Percentiles rank a stretch among this genome's conserved stretches.
Evolutionary conservation across 352 stramenopile genomes (phyloP).

Genomic region (Phytopythium chamaehyphon): DNA sequence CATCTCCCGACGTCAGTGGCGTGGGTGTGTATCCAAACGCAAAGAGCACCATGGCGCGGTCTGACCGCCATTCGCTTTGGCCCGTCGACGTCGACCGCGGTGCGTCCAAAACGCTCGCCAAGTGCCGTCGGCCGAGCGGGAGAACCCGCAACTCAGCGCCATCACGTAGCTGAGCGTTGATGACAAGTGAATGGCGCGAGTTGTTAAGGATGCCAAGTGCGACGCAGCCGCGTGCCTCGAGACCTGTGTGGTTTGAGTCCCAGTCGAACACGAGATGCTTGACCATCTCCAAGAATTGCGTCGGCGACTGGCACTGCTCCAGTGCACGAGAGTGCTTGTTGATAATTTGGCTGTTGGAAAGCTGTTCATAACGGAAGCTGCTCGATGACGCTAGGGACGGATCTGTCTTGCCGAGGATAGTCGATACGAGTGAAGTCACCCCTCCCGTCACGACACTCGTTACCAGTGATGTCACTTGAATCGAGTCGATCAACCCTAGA

Average conservation of each 20-base stretch:
- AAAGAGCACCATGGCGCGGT: slow-evolving; percentile 73
- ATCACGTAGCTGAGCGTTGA: slow-evolving; percentile 69
- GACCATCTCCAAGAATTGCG: slow-evolving; percentile 57
- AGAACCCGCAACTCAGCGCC: slow-evolving; percentile 69
- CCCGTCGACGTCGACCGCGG: slow-evolving; percentile 5
- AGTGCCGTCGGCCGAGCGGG: slow-evolving; percentile 43
- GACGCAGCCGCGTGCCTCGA: slow-evolving; percentile 74
- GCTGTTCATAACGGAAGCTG: slow-evolving; percentile 63
- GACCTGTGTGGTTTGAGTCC: slow-evolving; percentile 80
- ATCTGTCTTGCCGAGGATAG: slow-evolving; percentile 78
- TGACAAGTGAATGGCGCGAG: slow-evolving; percentile 64
- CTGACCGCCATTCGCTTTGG: slow-evolving; percentile 45
- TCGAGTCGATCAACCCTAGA: slow-evolving; percentile 77
- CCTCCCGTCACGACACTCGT: slow-evolving; percentile 76
- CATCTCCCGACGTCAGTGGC: slow-evolving; percentile 73
- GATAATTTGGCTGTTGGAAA: slow-evolving; percentile 73
- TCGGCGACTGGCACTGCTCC: slow-evolving; percentile 33
- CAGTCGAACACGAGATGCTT: slow-evolving; percentile 82
- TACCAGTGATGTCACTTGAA: slow-evolving; percentile 82
- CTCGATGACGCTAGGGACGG: slow-evolving; percentile 35
- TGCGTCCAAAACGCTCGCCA: slow-evolving; percentile 44
- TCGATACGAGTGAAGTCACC: slow-evolving; percentile 74
- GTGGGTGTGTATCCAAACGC: slow-evolving; percentile 85
- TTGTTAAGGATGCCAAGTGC: slow-evolving; percentile 77
- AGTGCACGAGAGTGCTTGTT: slow-evolving; percentile 64